Base-by-base conservation (phyloP, 2,329 filamentous ascomycete genomes). In the Teratosphaeria viscida region DNA sequence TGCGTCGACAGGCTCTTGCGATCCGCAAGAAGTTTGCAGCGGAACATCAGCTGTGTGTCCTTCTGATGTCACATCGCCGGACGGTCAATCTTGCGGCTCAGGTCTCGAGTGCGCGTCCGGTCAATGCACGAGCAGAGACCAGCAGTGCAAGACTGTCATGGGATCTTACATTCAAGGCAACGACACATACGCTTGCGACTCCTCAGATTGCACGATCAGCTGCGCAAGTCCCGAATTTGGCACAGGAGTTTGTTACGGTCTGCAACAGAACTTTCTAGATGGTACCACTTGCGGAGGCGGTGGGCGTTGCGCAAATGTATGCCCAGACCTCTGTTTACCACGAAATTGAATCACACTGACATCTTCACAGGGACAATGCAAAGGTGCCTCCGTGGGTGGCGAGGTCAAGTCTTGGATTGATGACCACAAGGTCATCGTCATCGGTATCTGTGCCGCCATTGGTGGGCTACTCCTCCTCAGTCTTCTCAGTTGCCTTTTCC, bases 261-360 rank as follows among this genome's bases (percentile, higher is more conserved):
- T 95, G 76, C 86, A 89, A 71, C 91, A 96, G 72, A 94, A 95
- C 75, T 97, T 95, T 75, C 79, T 97, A 34, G 94, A 99, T 71
- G 94, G 94, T 19, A 97, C 94, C 0, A 77, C 82, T 1, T 99
- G 94, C 71, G 81, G 85, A 57, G 88, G 87, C 19, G 89, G 90
- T 58, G 94, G 94, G 6, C 80, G 78, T 59, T 99, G 94, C 74
- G 71, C 73, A 57, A 92, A 92, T 67, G 80, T 82, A 74, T 77
- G 78, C 74, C 26, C 52, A 29, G 29, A 19, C 10, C 39, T 27
- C 39, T 59, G 26, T 52, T 27, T 49, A 35, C 53, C 32, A 23
- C 14, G 11, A 29, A 27, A 35, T 58, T 47, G 29, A 14, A 32
- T 49, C 26, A 35, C 12, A n/a, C 63, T 67, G 58, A 67, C 64